Conservation (phyloP, 345 rosid species). For the Viola odorata region DNA sequence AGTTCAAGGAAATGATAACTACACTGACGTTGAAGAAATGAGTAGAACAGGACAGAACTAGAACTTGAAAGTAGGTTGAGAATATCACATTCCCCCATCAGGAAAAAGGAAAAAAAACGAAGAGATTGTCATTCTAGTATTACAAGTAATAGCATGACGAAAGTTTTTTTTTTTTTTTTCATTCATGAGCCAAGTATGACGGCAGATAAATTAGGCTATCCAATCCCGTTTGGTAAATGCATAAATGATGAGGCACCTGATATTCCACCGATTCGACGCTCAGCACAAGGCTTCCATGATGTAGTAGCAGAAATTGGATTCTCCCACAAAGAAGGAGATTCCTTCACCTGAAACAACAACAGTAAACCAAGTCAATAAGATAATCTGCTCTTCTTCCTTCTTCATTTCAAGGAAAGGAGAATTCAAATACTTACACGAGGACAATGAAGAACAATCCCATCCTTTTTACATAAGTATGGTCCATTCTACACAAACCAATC, state of each 20-base stretch:
- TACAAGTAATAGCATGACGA: too few species aligned
- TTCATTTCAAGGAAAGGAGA: not conserved
- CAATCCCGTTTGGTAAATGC: too few species aligned
- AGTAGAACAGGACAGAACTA: not conserved
- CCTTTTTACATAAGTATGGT: conserved; percentile 88
- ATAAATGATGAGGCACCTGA: conserved; percentile 41
- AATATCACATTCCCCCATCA: not conserved
- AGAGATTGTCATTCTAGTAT: too few species aligned
- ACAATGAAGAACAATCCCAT: conserved; percentile 92
- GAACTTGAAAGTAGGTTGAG: not conserved
- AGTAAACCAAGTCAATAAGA: not conserved
- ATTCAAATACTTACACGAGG: conserved; percentile 67
- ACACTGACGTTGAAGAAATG: not conserved
- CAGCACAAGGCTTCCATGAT: conserved; percentile 99
- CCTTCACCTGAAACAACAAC: conserved; percentile 56
- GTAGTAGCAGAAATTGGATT: conserved; percentile 94
- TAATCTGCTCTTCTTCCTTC: not conserved
- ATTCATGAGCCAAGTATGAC: too few species aligned
- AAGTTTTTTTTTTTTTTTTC: too few species aligned
- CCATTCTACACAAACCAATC: conserved; percentile 44
- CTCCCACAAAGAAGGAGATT: conserved; percentile 91
- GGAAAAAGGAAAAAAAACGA: not conserved
- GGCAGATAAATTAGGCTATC: too few species aligned
- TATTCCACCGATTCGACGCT: conserved; percentile 69
- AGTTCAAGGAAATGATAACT: conserved; percentile 4